These are phyloP conservation scores for Panicum miliaceum DNA, from an alignment of 176 grass and related monocot genomes.

Conservation along the genomic window DNA sequence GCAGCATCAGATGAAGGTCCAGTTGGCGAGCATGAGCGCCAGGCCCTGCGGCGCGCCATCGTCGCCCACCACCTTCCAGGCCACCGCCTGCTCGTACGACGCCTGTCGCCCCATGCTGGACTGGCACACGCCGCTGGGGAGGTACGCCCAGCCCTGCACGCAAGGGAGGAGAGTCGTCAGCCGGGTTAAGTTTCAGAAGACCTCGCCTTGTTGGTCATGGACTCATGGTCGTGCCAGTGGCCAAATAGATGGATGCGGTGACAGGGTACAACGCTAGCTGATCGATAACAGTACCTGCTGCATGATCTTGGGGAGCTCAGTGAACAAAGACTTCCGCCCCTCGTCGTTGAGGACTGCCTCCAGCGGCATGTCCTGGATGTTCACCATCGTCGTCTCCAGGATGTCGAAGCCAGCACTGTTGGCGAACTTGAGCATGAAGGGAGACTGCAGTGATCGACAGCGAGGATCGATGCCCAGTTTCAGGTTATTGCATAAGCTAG, in stretches of 20 bases:
- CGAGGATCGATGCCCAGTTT: neutral
- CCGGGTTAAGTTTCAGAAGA: neutral
- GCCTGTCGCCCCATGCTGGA: slow-evolving; percentile 88
- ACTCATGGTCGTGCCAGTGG: too few species aligned
- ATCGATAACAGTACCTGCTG: slow-evolving; percentile 62
- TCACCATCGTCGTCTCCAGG: slow-evolving; percentile 84
- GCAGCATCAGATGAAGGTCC: slow-evolving; percentile 76
- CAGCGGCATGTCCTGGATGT: slow-evolving; percentile 83
- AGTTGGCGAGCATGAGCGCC: slow-evolving; percentile 89
- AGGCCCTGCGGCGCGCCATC: slow-evolving; percentile 73
- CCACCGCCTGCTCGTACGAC: slow-evolving; percentile 73
- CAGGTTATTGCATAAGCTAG: neutral
- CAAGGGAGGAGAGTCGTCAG: neutral
- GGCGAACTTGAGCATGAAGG: slow-evolving; percentile 76
- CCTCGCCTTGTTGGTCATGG: too few species aligned
- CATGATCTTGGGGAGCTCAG: slow-evolving; percentile 87
- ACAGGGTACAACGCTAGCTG: too few species aligned
- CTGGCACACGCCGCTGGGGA: slow-evolving; percentile 71
- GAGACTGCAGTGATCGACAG: slow-evolving; percentile 41
- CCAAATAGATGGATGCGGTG: neutral
- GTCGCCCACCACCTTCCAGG: slow-evolving; percentile 83
- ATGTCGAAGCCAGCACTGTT: slow-evolving; percentile 90
- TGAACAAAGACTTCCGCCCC: slow-evolving; percentile 59
- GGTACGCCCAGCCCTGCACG: slow-evolving; percentile 66
- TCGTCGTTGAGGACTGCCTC: slow-evolving; percentile 73